A percentile compares a stretch with the other conserved stretches of the same genome.
These are phyloP conservation scores for Sequoiadendron giganteum DNA, from an alignment of 75 land plant species.

Conservation along the genomic window DNA sequence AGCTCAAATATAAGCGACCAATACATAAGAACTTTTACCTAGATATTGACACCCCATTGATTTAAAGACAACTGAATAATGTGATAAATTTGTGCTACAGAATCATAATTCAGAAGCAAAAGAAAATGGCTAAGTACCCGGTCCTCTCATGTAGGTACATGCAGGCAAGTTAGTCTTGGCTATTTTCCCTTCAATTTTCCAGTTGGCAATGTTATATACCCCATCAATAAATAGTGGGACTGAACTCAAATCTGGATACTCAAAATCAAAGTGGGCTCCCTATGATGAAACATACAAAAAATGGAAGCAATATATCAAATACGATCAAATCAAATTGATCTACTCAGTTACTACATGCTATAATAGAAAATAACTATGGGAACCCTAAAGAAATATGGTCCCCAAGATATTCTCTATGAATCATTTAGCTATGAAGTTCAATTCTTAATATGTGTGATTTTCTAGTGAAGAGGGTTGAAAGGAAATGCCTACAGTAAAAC, in stretches of 20 bases:
- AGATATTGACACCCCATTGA: too few species aligned
- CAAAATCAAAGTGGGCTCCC: conserved; percentile 51
- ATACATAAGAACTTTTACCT: not conserved
- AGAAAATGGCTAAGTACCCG: conserved; percentile 15
- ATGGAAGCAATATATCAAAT: not conserved
- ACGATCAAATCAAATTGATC: not conserved
- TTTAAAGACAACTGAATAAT: not conserved
- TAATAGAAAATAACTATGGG: not conserved
- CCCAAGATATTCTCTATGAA: not conserved
- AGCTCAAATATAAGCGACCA: not conserved
- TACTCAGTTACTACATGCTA: not conserved
- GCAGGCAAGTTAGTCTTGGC: conserved; percentile 41
- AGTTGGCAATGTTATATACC: conserved; percentile 31
- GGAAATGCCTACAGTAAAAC: not conserved
- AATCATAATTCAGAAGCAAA: not conserved
- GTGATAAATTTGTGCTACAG: not conserved
- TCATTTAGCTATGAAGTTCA: not conserved
- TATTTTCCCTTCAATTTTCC: conserved; percentile 34
- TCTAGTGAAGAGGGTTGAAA: not conserved
- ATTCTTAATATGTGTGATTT: not conserved
- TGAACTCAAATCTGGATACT: conserved; percentile 28
- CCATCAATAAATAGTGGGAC: conserved; percentile 23
- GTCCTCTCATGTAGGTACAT: conserved; percentile 47
- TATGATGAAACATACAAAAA: not conserved
- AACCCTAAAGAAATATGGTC: not conserved